Conservation (phyloP, 495 filamentous ascomycete species). For the Collariella sp. region DNA sequence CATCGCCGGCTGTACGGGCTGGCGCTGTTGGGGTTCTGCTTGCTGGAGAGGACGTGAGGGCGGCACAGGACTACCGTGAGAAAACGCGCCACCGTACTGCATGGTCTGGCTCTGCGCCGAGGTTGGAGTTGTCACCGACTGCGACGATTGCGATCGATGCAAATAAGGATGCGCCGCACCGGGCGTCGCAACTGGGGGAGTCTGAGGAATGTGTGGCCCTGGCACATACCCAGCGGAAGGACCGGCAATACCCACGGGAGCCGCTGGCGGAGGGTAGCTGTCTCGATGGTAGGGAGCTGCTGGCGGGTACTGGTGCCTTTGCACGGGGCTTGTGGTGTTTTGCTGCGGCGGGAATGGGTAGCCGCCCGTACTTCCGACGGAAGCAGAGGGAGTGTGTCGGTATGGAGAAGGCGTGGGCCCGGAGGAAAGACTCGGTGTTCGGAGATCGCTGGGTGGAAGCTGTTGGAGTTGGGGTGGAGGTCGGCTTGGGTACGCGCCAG, state of each 20-base stretch:
- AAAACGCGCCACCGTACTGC: constrained; percentile 40
- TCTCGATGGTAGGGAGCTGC: constrained; percentile 37
- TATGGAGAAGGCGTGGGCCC: constrained; percentile 47
- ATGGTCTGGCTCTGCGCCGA: constrained; percentile 47
- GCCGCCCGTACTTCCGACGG: constrained; percentile 34
- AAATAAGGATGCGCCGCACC: constrained; percentile 17
- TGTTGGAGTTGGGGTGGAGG: constrained; percentile 47
- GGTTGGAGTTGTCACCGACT: constrained; percentile 49
- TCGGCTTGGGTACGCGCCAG: constrained; percentile 35
- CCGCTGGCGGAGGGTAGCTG: constrained; percentile 38
- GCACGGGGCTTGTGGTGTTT: constrained; percentile 43
- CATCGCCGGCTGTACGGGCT: constrained; percentile 48
- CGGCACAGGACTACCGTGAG: constrained; percentile 47
- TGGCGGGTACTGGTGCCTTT: constrained; percentile 41
- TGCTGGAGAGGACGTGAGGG: constrained; percentile 37
- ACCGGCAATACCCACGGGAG: constrained; percentile 35
- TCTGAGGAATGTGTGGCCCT: constrained; percentile 41
- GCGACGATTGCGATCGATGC: constrained; percentile 40
- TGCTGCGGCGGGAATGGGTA: constrained; percentile 49
- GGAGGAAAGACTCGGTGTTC: constrained; percentile 41
- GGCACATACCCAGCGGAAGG: constrained; percentile 36
- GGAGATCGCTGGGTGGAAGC: constrained; percentile 37
- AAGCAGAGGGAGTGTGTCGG: constrained; percentile 41
- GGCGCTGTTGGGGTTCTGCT: constrained; percentile 36
- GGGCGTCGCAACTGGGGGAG: constrained; percentile 40